phyloP scores from a whole-genome alignment of 352 stramenopile species.

The Phytophthora rubi region DNA sequence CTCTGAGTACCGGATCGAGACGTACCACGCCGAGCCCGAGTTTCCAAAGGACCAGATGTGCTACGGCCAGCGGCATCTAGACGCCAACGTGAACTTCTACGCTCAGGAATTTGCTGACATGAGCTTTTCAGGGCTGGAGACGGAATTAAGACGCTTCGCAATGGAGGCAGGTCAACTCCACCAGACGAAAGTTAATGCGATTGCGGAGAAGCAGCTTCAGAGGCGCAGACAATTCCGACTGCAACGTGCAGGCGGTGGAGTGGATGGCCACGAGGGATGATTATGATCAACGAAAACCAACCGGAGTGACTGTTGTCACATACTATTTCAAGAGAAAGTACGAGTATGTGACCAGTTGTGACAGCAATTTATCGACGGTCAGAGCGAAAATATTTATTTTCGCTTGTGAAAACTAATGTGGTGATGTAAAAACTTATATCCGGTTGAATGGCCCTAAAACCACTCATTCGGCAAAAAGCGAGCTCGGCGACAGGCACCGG shows the following conservation, averaged over 20 bases:
- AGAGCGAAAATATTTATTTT: too few species aligned
- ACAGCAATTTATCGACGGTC: too few species aligned
- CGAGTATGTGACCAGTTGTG: too few species aligned
- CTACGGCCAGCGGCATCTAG: slow-evolving; percentile 43
- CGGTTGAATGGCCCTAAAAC: too few species aligned
- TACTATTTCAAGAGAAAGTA: too few species aligned
- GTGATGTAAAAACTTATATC: too few species aligned
- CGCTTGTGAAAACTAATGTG: too few species aligned
- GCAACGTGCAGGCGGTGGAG: neutral
- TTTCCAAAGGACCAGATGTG: slow-evolving; percentile 57
- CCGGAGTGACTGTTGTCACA: too few species aligned
- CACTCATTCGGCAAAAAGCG: too few species aligned
- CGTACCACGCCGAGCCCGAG: slow-evolving; percentile 43
- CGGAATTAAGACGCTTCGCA: slow-evolving; percentile 4
- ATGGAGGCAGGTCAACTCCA: slow-evolving; percentile 19
- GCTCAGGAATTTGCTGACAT: slow-evolving; percentile 11
- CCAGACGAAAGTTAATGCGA: slow-evolving; percentile 13
- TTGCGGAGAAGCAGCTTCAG: slow-evolving; percentile 11
- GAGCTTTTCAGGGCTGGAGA: slow-evolving; percentile 14
- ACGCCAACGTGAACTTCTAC: slow-evolving; percentile 39
- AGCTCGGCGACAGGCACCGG: too few species aligned
- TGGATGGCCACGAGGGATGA: neutral
- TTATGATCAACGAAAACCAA: neutral
- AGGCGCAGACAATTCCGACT: slow-evolving; percentile 12
- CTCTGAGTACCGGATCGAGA: slow-evolving; percentile 55